These are phyloP conservation scores for Flagelloscypha sp. DNA, from an alignment of 768 basidiomycete species.

Conservation along the genomic window DNA sequence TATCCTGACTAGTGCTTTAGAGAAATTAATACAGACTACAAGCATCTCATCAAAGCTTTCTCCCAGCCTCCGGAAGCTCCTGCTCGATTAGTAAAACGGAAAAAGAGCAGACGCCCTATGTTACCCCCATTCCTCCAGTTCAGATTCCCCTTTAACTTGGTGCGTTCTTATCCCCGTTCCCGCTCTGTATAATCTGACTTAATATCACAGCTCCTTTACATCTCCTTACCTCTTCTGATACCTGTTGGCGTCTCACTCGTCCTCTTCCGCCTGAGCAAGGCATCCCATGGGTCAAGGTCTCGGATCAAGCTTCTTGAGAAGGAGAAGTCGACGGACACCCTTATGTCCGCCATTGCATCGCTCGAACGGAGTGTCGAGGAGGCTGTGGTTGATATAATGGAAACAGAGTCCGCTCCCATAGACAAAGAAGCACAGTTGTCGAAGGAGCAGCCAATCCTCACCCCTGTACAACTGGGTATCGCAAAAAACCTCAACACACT, in stretches of 20 bases:
- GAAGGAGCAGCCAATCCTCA: slow-evolving; percentile 36
- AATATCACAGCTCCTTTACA: slow-evolving; percentile 38
- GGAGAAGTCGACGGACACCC: slow-evolving; percentile 39
- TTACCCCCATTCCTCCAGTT: slow-evolving; percentile 54
- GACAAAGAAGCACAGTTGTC: slow-evolving; percentile 1
- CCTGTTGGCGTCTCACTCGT: slow-evolving; percentile 48
- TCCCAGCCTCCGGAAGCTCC: slow-evolving; percentile 35
- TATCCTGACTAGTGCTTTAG: slow-evolving; percentile 24
- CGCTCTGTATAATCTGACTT: slow-evolving; percentile 1
- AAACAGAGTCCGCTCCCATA: slow-evolving; percentile 18
- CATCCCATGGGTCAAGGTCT: slow-evolving; percentile 49
- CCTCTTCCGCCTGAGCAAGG: slow-evolving; percentile 49
- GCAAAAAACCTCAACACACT: slow-evolving; percentile 56
- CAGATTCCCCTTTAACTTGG: slow-evolving; percentile 63
- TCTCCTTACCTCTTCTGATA: slow-evolving; percentile 54
- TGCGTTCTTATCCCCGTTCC: slow-evolving; percentile 25
- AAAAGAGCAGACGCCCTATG: slow-evolving; percentile 31
- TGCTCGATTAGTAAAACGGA: slow-evolving; percentile 26
- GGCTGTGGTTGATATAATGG: slow-evolving; percentile 51
- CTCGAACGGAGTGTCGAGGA: slow-evolving; percentile 57
- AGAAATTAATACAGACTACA: slow-evolving; percentile 47
- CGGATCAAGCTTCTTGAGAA: slow-evolving; percentile 61
- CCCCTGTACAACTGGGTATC: slow-evolving; percentile 48
- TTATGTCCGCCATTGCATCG: slow-evolving; percentile 46
- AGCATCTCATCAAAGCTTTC: slow-evolving; percentile 49